A percentile compares a stretch with the other conserved stretches of the same genome.
Conservation (phyloP, 73 alveolate genomes). For the Paramecium primaurelia region DNA sequence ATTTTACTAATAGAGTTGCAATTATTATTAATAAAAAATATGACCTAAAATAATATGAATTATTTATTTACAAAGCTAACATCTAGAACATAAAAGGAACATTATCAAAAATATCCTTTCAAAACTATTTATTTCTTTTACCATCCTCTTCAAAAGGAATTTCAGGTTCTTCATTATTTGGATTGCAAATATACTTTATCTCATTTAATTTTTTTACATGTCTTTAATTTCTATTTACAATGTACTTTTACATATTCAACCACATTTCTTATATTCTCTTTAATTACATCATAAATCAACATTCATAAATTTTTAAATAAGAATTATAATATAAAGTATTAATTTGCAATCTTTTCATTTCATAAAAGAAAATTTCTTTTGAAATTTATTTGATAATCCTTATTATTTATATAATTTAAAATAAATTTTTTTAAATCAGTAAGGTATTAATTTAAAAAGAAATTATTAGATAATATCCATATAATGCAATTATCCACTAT, state of each 20-base stretch:
- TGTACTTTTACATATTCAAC: not conserved
- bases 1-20: not conserved
- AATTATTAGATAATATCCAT: not conserved
- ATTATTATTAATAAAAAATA: not conserved
- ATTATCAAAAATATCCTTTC: not conserved
- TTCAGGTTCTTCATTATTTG: not conserved
- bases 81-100: constrained; percentile 28
- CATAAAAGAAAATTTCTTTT: not conserved
- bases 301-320: not conserved
- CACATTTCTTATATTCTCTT: not conserved
- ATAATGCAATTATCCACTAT: not conserved
- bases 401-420: not conserved
- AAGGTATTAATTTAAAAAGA: too few relatives aligned
- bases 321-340: not conserved
- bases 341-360: not conserved
- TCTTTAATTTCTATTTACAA: not conserved
- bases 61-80: not conserved
- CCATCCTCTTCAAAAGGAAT: not conserved
- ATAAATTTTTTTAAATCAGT: not conserved
- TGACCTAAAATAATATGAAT: not conserved
- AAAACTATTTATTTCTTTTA: not conserved
- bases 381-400: not conserved
- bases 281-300: not conserved
- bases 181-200: constrained; percentile 3
- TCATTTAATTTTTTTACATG: not conserved